These are phyloP conservation scores for Vigna hirtella DNA, from an alignment of 306 rosid species.

Conservation along the genomic window DNA sequence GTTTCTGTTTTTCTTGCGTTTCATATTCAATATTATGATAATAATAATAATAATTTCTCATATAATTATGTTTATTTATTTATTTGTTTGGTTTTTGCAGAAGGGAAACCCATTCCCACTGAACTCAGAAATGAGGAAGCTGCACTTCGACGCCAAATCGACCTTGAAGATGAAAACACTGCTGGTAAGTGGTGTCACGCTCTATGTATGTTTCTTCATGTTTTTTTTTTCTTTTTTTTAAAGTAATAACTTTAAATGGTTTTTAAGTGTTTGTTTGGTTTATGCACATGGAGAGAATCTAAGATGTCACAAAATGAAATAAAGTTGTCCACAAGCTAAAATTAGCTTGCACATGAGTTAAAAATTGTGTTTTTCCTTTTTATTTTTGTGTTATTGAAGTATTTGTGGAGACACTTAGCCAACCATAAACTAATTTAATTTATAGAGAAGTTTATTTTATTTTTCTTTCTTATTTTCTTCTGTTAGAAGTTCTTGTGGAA, in stretches of 20 bases:
- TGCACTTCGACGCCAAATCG: conserved; percentile 80
- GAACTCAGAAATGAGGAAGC: conserved; percentile 94
- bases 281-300: too few relatives aligned
- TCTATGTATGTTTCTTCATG: not conserved
- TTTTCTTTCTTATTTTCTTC: too few relatives aligned
- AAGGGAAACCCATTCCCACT: conserved; percentile 90
- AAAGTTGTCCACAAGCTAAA: too few relatives aligned
- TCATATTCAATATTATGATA: not conserved
- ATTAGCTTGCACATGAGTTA: too few relatives aligned
- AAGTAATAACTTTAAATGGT: not conserved
- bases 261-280: too few relatives aligned
- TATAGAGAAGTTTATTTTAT: too few relatives aligned
- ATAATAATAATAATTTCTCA: not conserved
- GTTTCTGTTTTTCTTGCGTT: not conserved
- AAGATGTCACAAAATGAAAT: too few relatives aligned
- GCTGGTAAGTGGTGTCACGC: conserved; percentile 57
- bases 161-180: conserved; percentile 79
- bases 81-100: conserved; percentile 45
- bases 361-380: too few relatives aligned
- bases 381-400: too few relatives aligned
- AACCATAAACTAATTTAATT: too few relatives aligned
- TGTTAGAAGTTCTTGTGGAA: too few relatives aligned
- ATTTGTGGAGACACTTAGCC: too few relatives aligned
- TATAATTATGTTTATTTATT: not conserved
- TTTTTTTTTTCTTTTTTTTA: not conserved